Evolutionary conservation across 1,284 basidiomycete species (phyloP).

Genomic region (Puccinia novopanici): DNA sequence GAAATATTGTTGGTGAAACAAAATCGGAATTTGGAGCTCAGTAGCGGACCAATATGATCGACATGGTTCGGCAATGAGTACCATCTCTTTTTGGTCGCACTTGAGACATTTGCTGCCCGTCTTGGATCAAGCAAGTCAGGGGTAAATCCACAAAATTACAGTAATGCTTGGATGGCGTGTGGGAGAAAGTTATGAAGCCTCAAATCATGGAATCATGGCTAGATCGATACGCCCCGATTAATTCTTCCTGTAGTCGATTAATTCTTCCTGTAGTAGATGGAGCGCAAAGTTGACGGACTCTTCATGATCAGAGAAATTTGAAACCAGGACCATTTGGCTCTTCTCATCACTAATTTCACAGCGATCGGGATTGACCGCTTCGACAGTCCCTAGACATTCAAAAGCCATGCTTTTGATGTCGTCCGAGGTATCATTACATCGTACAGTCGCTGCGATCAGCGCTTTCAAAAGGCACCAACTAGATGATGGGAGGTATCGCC

Average conservation of each 20-base stretch:
- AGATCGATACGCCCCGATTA: slow-evolving; percentile 88
- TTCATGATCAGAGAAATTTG: slow-evolving; percentile 78
- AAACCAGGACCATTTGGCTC: slow-evolving; percentile 71
- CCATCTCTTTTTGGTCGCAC: slow-evolving; percentile 75
- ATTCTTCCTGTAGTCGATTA: too few relatives aligned
- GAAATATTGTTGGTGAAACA: slow-evolving; percentile 59
- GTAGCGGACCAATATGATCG: slow-evolving; percentile 84
- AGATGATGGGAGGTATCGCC: slow-evolving; percentile 84
- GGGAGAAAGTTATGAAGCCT: slow-evolving; percentile 86
- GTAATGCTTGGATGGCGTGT: slow-evolving; percentile 87
- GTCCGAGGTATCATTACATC: slow-evolving; percentile 69
- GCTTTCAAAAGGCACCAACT: slow-evolving; percentile 71
- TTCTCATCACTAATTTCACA: slow-evolving; percentile 71
- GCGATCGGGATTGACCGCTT: slow-evolving; percentile 93
- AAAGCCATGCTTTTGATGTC: slow-evolving; percentile 71
- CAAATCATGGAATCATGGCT: slow-evolving; percentile 93
- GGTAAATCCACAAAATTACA: slow-evolving; percentile 84
- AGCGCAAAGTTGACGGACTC: slow-evolving; percentile 81
- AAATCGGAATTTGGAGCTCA: slow-evolving; percentile 70
- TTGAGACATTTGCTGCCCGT: slow-evolving; percentile 61
- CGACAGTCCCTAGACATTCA: slow-evolving; percentile 89
- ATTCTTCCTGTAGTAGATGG: slow-evolving; percentile 79
- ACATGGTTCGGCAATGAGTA: slow-evolving; percentile 76
- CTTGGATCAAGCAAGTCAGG: slow-evolving; percentile 66
- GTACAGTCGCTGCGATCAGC: slow-evolving; percentile 71